Evolutionary conservation across 73 alveolate genomes (phyloP), one percentile per base, ranked within the genome.

Genomic region (Paramecium sexaurelia): DNA sequence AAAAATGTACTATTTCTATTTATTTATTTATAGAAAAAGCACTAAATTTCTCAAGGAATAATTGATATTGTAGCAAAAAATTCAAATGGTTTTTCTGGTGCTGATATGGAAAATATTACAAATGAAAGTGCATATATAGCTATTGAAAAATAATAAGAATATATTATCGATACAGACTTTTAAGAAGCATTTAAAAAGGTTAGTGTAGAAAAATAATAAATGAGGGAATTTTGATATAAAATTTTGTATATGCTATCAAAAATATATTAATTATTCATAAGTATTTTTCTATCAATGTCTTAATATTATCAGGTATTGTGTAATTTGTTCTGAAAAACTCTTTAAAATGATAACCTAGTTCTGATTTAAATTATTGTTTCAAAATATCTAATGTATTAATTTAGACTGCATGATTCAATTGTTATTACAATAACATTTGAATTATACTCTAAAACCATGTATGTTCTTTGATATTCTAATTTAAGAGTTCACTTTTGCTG

Each of bases 91-190:
- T 71, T 88, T 68, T 68, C 91, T 8, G 91, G 94, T n/a, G 94
- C 94, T 13, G 94, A 88, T 26, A 43, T 88, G 69, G 94, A 88
- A 69, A 88, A 66, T 88, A 61, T 88, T 7, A 69, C 94, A 36
- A 88, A 88, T 68, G 94, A 88, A 69, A 88, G 94, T 71, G 94
- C 94, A 11, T 88, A 88, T 45, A 40, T 68, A 37, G 78, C 91
- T 13, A 69, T 88, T 26, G 91, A 88, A 29, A 36, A 68, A 13
- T 9, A 43, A 13, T 37, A 82, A 41, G 89, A 88, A 22, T 20
- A 24, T 13, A 88, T 88, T 22, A 69, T 36, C 6, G 94, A 88
- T 47, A 91, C 41, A 22, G 94, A 88, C 26, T 20, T 88, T 19
- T 20, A 11, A 7, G 89, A 67, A 40, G 94, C 91, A 5, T 88